phyloP scores from a whole-genome alignment of 139 green algal genomes.

The Chlamydomonas schloesseri region DNA sequence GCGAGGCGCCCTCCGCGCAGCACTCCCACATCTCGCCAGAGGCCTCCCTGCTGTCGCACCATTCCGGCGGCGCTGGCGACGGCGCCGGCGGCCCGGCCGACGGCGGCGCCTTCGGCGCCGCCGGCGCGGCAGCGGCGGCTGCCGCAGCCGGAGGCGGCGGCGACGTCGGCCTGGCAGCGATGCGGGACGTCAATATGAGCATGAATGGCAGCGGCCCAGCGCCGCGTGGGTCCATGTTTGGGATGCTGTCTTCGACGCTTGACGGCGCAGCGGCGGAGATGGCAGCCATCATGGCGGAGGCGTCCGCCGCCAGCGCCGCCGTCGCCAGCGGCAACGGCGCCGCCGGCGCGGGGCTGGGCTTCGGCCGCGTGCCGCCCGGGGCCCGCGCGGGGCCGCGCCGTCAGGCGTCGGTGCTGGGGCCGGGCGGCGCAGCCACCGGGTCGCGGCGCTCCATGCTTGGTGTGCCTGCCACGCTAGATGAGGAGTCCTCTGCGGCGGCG shows the following conservation, averaged over 20 bases:
- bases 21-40: not conserved
- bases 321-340: not conserved
- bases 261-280: no score
- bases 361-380: not conserved
- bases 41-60: not conserved
- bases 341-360: no score
- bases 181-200: no score
- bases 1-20: constrained; percentile 15
- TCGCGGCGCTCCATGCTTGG: not conserved
- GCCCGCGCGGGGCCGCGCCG: not conserved
- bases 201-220: no score
- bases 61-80: not conserved
- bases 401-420: not conserved
- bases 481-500: not conserved
- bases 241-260: no score
- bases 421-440: no score
- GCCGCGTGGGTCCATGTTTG: no score
- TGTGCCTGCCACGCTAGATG: not conserved
- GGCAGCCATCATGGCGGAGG: not conserved
- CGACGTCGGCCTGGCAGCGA: not conserved
- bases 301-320: not conserved
- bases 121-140: not conserved
- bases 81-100: not conserved
- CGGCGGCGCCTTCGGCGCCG: not conserved
- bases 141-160: not conserved